Base-by-base conservation (phyloP, 139 green algal genomes). In the Tetraselmis striata region DNA sequence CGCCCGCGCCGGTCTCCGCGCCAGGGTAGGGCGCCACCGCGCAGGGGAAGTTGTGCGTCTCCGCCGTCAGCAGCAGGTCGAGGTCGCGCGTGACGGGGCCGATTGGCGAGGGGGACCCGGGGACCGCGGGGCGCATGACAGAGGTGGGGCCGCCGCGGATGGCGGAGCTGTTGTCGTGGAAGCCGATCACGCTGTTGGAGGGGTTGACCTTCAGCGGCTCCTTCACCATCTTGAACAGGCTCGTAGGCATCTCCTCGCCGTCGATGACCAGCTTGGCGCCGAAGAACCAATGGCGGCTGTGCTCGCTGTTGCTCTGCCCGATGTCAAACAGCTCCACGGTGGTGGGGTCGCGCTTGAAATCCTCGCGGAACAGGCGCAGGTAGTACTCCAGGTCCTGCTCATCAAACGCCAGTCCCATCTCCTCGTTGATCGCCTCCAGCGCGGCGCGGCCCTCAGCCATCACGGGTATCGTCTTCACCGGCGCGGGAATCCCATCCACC, bases 261-360 rank as follows among this genome's bases (percentile, higher is more conserved):
- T 99, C 95, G 59, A 99, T 91, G 29, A 94, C 91, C 27, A 99
- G 88, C 18, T 97, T 87, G 26, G 93, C 97, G 59, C 88, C 86
- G 87, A 98, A 98, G 89, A 98, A 98, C 95, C 95, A 98, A 86
- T 98, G 95, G 31, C 95, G 82, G 76, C 82, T 91, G 86, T 97
- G 94, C 82, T 97, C 92, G 23, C 84, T 92, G 92, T 98, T 98
- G 84, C 90, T 96, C 91, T 99, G 97, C 25, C 94, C 97, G 30
- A 99, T 98, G 92, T 99, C 97, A 86, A 99, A 99, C 0, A 99
- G 95, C 92, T 99, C 97, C 58, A 99, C 97, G 80, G 97, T 98
- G 77, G 97, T 99, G 82, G 97, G 97, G 90, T 99, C 90, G 28
- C 97, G 91, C 78, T 92, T 92, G 85, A 99, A 93, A 83, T 98